Percentiles rank a stretch among this genome's conserved stretches.
phyloP scores from a whole-genome alignment of 2,329 filamentous ascomycete species.

The Fusarium albidum region DNA sequence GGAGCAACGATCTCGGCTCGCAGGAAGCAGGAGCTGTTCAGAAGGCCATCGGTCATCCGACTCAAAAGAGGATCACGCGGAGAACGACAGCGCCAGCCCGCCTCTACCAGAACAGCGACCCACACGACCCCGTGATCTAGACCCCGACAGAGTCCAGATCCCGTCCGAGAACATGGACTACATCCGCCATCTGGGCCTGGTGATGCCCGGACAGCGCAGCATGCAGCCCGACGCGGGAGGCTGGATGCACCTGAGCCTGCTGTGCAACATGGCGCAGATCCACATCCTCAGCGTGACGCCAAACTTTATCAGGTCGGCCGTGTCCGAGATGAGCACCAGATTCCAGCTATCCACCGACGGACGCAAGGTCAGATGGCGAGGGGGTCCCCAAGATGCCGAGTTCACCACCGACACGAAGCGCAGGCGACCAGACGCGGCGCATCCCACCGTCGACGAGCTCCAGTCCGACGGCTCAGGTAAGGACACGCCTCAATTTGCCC shows the following conservation, averaged over 20 bases:
- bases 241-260: slow-evolving; percentile 84
- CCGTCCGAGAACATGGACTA: slow-evolving; percentile 82
- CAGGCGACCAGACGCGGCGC: slow-evolving; percentile 56
- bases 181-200: slow-evolving; percentile 76
- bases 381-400: slow-evolving; percentile 69
- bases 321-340: slow-evolving; percentile 74
- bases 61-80: slow-evolving; percentile 57
- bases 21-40: slow-evolving; percentile 51
- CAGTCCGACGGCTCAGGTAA: slow-evolving; percentile 48
- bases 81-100: slow-evolving; percentile 49
- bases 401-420: slow-evolving; percentile 64
- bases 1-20: slow-evolving; percentile 39
- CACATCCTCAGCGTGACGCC: slow-evolving; percentile 86
- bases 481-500: slow-evolving; percentile 51
- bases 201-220: slow-evolving; percentile 57
- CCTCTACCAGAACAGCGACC: slow-evolving; percentile 75
- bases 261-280: slow-evolving; percentile 83
- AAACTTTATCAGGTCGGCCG: slow-evolving; percentile 77
- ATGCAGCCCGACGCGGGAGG: slow-evolving; percentile 68
- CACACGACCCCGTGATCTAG: slow-evolving; percentile 78
- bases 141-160: slow-evolving; percentile 78
- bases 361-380: slow-evolving; percentile 81
- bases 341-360: slow-evolving; percentile 82
- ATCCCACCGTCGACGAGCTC: slow-evolving; percentile 45
- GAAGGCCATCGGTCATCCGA: slow-evolving; percentile 57